Evolutionary conservation across 169 alveolate genomes (phyloP).

Genomic region (Plasmodium cynomolgi): DNA sequence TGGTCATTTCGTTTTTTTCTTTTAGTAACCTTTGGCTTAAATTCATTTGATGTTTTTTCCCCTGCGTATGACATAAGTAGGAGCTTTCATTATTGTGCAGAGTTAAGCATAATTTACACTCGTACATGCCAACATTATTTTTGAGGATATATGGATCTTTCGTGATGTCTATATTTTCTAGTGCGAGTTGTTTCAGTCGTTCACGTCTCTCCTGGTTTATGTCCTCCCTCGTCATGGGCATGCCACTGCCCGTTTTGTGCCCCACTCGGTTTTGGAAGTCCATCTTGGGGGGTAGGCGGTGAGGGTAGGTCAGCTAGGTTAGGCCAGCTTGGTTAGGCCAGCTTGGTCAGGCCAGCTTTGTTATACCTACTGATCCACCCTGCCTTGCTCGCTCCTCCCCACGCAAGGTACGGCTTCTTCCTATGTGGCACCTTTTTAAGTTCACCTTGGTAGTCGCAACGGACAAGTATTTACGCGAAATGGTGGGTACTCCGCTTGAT

Average conservation of each 20-base stretch:
- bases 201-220: conserved; percentile 96
- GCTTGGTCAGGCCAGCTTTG: too few species aligned
- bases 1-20: conserved; percentile 90
- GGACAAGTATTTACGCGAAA: not conserved
- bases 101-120: conserved; percentile 96
- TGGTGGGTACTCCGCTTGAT: not conserved
- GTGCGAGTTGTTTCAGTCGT: conserved; percentile 94
- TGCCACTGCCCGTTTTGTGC: conserved; percentile 98
- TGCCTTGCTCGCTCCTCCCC: not conserved
- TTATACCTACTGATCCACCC: not conserved
- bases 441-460: not conserved
- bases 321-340: not conserved
- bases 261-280: conserved; percentile 98
- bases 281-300: conserved; percentile 82
- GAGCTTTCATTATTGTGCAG: conserved; percentile 98
- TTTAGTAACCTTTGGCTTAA: conserved; percentile 95
- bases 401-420: not conserved
- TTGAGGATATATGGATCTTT: conserved; percentile 97
- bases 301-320: not conserved
- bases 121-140: conserved; percentile 95
- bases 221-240: conserved; percentile 96
- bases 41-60: conserved; percentile 96
- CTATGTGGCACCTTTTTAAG: not conserved
- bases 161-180: conserved; percentile 96
- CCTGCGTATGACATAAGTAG: conserved; percentile 99